These are phyloP conservation scores for Xylariaceae sp. DNA, from an alignment of 2,329 filamentous ascomycete species.

Conservation along the genomic window DNA sequence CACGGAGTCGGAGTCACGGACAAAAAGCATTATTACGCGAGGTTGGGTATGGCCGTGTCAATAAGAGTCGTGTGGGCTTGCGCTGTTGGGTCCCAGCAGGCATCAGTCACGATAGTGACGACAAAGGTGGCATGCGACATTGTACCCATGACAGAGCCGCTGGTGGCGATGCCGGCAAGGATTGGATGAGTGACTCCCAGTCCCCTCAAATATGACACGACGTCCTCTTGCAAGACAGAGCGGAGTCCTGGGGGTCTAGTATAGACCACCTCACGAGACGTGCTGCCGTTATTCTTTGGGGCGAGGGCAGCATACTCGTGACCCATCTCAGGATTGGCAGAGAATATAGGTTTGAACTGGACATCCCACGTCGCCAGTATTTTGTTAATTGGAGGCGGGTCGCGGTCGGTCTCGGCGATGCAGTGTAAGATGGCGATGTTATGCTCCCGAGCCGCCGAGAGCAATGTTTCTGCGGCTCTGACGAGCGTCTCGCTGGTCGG, in stretches of 20 bases:
- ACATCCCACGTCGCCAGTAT: constrained; percentile 7
- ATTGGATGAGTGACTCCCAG: too few species aligned
- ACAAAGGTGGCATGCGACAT: too few species aligned
- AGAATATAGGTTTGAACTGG: constrained; percentile 9
- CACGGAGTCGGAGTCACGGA: too few species aligned
- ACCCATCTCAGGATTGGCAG: constrained; percentile 6
- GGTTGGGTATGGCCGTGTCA: too few species aligned
- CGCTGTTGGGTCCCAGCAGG: too few species aligned
- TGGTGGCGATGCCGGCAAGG: too few species aligned
- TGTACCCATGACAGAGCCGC: too few species aligned
- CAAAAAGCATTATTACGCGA: too few species aligned
- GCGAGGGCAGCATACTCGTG: constrained; percentile 7
- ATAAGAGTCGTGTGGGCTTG: too few species aligned
- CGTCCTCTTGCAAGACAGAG: too few species aligned
- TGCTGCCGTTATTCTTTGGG: not conserved
- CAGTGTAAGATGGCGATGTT: constrained; percentile 18
- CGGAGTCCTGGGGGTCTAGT: constrained; percentile 3
- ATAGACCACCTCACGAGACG: constrained; percentile 5
- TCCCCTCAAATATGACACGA: too few species aligned
- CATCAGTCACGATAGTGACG: too few species aligned
- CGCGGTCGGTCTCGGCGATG: constrained; percentile 1
- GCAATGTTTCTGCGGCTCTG: constrained; percentile 6
- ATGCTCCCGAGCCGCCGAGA: constrained; percentile 11
- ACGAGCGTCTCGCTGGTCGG: constrained; percentile 6
- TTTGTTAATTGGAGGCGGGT: constrained; percentile 11